Percentiles rank a stretch among this genome's conserved stretches.
These are phyloP conservation scores for Nematodospora valgi DNA, from an alignment of 805 yeast genomes.

Conservation along the genomic window DNA sequence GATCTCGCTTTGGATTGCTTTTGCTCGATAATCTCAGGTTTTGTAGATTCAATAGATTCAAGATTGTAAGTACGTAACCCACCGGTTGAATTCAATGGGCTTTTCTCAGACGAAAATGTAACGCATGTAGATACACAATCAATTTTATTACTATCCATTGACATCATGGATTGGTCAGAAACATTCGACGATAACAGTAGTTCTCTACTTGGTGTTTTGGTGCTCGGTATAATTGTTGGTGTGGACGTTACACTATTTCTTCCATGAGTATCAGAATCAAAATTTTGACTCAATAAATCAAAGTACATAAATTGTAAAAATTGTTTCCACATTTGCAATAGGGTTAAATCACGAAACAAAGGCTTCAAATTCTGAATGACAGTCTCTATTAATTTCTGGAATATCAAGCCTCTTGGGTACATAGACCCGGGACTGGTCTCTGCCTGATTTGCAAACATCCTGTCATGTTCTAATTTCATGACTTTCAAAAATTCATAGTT, in stretches of 20 bases:
- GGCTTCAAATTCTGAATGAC: conserved; percentile 2
- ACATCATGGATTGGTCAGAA: background rate
- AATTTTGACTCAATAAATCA: background rate
- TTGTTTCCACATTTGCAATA: conserved; percentile 2
- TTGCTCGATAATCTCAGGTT: too few species aligned
- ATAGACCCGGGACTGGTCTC: too few species aligned
- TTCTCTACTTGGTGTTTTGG: background rate
- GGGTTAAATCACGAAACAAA: background rate
- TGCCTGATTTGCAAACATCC: background rate
- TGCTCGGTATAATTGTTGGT: background rate
- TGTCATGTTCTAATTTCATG: background rate
- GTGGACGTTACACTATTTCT: background rate
- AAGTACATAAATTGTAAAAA: background rate
- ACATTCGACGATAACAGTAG: background rate
- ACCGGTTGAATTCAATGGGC: too few species aligned
- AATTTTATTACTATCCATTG: background rate
- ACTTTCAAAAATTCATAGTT: background rate
- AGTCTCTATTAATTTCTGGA: background rate
- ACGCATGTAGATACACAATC: background rate
- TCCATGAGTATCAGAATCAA: background rate
- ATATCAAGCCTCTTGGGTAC: background rate
- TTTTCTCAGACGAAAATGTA: background rate
- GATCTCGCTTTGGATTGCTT: too few species aligned
- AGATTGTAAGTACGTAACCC: too few species aligned
- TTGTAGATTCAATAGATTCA: too few species aligned